These are phyloP conservation scores for Exophiala lecanii-corni DNA, from an alignment of 2,329 filamentous ascomycete genomes.

Conservation along the genomic window DNA sequence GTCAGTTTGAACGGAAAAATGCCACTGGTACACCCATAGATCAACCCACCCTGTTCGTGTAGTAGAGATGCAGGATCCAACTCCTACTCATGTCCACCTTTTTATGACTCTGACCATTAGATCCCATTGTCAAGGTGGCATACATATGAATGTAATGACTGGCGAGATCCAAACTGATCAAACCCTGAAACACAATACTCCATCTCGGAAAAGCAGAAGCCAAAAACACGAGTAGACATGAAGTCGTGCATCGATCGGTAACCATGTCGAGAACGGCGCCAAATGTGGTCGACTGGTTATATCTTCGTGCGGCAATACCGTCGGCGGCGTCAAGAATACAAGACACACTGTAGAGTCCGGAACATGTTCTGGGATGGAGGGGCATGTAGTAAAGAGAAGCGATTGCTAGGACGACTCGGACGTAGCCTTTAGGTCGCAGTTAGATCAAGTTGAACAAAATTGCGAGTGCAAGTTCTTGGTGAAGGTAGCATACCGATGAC, in stretches of 20 bases:
- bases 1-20: slow-evolving; percentile 2
- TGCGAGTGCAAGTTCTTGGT: not conserved
- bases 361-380: slow-evolving; percentile 55
- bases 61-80: slow-evolving; percentile 90
- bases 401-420: slow-evolving; percentile 72
- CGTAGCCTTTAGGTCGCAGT: slow-evolving; percentile 58
- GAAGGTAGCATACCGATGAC: slow-evolving; percentile 61
- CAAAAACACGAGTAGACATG: slow-evolving; percentile 90
- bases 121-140: slow-evolving; percentile 82
- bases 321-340: slow-evolving; percentile 94
- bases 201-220: slow-evolving; percentile 91
- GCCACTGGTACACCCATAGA: no score
- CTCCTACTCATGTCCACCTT: slow-evolving; percentile 83
- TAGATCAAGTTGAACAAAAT: not conserved
- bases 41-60: slow-evolving; percentile 83
- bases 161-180: slow-evolving; percentile 88
- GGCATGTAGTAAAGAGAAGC: slow-evolving; percentile 99
- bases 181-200: slow-evolving; percentile 86
- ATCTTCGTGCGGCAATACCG: slow-evolving; percentile 80
- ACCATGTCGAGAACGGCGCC: slow-evolving; percentile 98
- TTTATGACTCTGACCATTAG: slow-evolving; percentile 79
- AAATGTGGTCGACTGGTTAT: slow-evolving; percentile 90
- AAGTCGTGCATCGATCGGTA: slow-evolving; percentile 93
- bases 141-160: slow-evolving; percentile 99
- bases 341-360: slow-evolving; percentile 75